Percentiles rank a stretch among this genome's conserved stretches.
These are phyloP conservation scores for Globisporangium spiculum DNA, from an alignment of 352 stramenopile genomes.

Conservation along the genomic window DNA sequence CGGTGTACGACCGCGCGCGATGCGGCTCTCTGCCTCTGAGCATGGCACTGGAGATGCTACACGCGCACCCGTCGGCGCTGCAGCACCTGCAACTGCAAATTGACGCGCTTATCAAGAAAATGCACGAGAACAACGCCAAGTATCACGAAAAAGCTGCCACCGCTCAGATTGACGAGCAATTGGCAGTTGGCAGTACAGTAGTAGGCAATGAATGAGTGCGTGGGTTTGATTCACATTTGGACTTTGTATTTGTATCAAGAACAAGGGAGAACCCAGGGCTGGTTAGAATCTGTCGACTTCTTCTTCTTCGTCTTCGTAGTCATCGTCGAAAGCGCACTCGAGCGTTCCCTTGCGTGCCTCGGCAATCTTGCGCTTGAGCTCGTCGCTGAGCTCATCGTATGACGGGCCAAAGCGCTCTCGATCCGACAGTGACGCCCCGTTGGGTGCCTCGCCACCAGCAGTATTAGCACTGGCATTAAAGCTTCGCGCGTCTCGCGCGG, in stretches of 20 bases:
- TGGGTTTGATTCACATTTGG: background rate
- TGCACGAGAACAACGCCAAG: conserved; percentile 43
- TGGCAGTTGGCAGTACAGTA: too few species aligned
- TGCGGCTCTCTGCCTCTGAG: conserved; percentile 34
- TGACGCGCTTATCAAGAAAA: conserved; percentile 35
- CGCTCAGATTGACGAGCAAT: conserved; percentile 20
- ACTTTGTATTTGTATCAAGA: background rate
- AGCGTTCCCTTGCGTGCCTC: conserved; percentile 31
- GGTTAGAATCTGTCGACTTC: background rate
- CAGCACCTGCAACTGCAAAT: conserved; percentile 48
- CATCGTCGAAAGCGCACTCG: conserved; percentile 30
- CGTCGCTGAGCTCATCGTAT: conserved; percentile 38
- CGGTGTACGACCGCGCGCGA: conserved; percentile 35
- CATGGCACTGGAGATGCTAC: conserved; percentile 41
- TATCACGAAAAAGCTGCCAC: conserved; percentile 41
- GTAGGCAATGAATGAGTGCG: too few species aligned
- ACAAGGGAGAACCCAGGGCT: background rate
- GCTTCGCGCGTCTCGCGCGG: background rate
- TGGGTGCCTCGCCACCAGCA: background rate
- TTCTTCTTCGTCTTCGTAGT: conserved; percentile 6
- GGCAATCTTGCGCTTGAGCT: conserved; percentile 26
- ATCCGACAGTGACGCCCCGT: background rate
- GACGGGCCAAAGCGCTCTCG: conserved; percentile 16
- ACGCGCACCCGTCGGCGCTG: conserved; percentile 38
- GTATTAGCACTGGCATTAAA: background rate